These are phyloP conservation scores for Apiospora aurea DNA, from an alignment of 2,329 filamentous ascomycete species.

Conservation along the genomic window DNA sequence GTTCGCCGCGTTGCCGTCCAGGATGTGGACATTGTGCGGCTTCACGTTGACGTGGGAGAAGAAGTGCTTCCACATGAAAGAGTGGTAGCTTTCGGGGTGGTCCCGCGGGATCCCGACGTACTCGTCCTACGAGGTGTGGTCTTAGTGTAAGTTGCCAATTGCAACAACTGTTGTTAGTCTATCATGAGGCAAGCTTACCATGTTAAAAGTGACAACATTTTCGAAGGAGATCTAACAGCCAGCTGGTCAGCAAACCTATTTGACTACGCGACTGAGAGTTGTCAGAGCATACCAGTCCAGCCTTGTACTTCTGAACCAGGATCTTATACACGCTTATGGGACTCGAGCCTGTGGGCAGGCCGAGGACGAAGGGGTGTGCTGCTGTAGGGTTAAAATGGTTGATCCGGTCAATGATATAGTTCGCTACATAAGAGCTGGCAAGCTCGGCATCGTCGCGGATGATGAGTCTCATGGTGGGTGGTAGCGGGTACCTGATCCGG, in stretches of 20 bases:
- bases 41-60: constrained; percentile 85
- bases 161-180: constrained; percentile 29
- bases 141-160: not conserved
- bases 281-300: constrained; percentile 55
- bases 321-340: constrained; percentile 80
- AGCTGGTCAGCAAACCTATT: not conserved
- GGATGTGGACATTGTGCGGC: constrained; percentile 83
- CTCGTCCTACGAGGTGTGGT: constrained; percentile 66
- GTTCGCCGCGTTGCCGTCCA: constrained; percentile 80
- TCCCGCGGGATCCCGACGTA: constrained; percentile 85
- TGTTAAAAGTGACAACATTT: constrained; percentile 91
- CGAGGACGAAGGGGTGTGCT: constrained; percentile 79
- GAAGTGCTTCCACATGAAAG: constrained; percentile 93
- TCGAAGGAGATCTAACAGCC: constrained; percentile 74
- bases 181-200: constrained; percentile 61
- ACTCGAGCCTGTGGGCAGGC: constrained; percentile 83
- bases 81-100: constrained; percentile 86
- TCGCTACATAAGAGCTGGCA: constrained; percentile 78
- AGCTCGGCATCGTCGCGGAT: constrained; percentile 75
- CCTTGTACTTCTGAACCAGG: constrained; percentile 75
- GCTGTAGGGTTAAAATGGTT: constrained; percentile 76
- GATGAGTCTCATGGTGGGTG: constrained; percentile 76
- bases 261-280: not conserved
- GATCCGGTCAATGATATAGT: constrained; percentile 85
- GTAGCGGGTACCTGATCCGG: not conserved